Conservation (phyloP, 768 basidiomycete species). For the Suillus variegatus region DNA sequence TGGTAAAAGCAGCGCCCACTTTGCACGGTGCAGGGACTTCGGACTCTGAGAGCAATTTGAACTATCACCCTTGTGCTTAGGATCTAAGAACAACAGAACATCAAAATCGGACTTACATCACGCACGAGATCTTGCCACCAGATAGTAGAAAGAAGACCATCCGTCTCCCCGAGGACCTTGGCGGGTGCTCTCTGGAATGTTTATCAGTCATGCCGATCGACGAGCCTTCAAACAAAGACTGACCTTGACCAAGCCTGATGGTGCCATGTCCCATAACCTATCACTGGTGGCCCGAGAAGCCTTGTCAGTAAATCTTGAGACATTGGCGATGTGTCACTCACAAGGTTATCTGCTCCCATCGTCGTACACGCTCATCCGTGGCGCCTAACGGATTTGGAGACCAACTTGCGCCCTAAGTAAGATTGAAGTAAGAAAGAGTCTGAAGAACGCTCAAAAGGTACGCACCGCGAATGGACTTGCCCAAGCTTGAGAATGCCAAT, state of each 20-base stretch:
- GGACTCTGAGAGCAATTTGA: constrained; percentile 34
- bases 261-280: constrained; percentile 51
- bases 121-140: constrained; percentile 45
- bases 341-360: constrained; percentile 46
- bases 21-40: constrained; percentile 37
- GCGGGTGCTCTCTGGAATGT: constrained; percentile 37
- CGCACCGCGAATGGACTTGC: constrained; percentile 53
- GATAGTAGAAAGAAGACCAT: constrained; percentile 20
- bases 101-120: constrained; percentile 29
- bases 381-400: constrained; percentile 41
- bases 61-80: background rate
- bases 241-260: constrained; percentile 42
- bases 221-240: constrained; percentile 5
- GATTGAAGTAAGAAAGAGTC: background rate
- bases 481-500: constrained; percentile 45
- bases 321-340: constrained; percentile 23
- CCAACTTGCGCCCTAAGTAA: constrained; percentile 48
- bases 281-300: constrained; percentile 28
- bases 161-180: constrained; percentile 30
- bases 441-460: constrained; percentile 4
- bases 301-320: background rate
- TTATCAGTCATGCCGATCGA: background rate
- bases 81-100: background rate
- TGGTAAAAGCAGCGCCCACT: constrained; percentile 45
- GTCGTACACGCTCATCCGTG: constrained; percentile 33